Percentiles rank a stretch among this genome's conserved stretches.
phyloP scores from a whole-genome alignment of 2,329 filamentous ascomycete species.

The Colletotrichum truncatum region DNA sequence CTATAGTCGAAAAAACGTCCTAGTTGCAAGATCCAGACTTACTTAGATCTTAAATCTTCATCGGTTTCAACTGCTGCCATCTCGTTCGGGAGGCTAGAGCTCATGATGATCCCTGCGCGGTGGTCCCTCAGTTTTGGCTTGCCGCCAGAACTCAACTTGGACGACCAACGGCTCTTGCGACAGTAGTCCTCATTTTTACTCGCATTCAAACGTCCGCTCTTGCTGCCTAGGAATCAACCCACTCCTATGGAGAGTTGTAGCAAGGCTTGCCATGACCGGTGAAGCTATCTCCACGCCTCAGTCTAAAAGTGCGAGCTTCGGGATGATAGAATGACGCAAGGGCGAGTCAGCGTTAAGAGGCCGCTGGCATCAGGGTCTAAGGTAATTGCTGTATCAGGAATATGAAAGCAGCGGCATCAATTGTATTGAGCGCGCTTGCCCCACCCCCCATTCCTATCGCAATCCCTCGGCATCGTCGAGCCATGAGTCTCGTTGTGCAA shows the following conservation, averaged over 20 bases:
- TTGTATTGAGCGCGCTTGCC: no score
- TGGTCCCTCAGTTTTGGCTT: neutral
- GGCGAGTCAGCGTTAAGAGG: neutral
- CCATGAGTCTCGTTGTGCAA: neutral
- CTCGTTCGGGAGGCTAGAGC: neutral
- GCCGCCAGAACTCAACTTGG: neutral
- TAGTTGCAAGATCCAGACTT: conserved; percentile 14
- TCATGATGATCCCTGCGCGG: neutral
- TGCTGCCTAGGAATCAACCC: neutral
- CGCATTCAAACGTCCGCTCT: neutral
- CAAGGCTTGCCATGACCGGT: neutral
- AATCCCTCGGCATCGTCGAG: neutral
- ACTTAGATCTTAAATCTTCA: conserved; percentile 1
- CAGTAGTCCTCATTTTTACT: neutral
- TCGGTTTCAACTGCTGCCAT: neutral
- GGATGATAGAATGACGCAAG: neutral
- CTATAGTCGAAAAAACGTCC: conserved; percentile 3
- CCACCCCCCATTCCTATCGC: neutral
- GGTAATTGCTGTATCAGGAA: no score
- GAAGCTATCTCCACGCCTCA: neutral
- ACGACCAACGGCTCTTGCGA: conserved; percentile 4
- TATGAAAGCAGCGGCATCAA: no score
- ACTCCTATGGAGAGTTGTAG: neutral
- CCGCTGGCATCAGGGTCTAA: neutral
- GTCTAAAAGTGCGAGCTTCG: neutral